Evolutionary conservation across 352 stramenopile genomes (phyloP).

Genomic region (Globisporangium apiculatum): DNA sequence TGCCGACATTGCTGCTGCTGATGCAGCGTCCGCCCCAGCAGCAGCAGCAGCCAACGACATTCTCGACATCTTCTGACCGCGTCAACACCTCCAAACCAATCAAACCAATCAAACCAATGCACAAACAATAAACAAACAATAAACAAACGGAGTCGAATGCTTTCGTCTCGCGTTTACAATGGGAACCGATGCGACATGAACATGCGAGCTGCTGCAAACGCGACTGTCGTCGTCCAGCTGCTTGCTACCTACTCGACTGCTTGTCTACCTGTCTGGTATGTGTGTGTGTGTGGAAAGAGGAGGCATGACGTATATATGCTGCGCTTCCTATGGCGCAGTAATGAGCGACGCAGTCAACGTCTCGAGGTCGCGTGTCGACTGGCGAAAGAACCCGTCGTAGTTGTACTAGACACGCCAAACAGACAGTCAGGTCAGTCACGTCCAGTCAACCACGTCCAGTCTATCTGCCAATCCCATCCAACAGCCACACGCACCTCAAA

Average conservation of each 20-base stretch:
- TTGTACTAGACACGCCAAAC: slow-evolving; percentile 42
- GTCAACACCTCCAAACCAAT: too few relatives aligned
- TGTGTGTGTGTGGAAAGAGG: not conserved
- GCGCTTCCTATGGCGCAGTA: not conserved
- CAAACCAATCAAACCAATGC: not conserved
- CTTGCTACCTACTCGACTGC: not conserved
- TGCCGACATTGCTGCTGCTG: slow-evolving; percentile 6
- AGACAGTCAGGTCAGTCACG: not conserved
- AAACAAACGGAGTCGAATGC: too few relatives aligned
- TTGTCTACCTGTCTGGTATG: not conserved
- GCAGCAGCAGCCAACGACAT: slow-evolving; percentile 33
- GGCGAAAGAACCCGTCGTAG: slow-evolving; percentile 79
- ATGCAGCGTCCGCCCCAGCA: slow-evolving; percentile 1
- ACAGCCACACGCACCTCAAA: slow-evolving; percentile 61
- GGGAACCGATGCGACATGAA: too few relatives aligned
- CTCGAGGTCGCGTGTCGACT: slow-evolving; percentile 71
- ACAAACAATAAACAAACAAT: not conserved
- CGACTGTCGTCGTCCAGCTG: not conserved
- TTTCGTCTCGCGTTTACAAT: too few relatives aligned
- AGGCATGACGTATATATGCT: not conserved
- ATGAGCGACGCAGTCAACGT: slow-evolving; percentile 48
- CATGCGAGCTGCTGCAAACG: too few relatives aligned
- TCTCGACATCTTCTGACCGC: slow-evolving; percentile 45
- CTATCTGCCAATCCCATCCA: not conserved
- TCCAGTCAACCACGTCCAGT: not conserved